Percentiles rank a stretch among this genome's conserved stretches.
Conservation (phyloP, 768 basidiomycete species). For the Collybia mongolica region DNA sequence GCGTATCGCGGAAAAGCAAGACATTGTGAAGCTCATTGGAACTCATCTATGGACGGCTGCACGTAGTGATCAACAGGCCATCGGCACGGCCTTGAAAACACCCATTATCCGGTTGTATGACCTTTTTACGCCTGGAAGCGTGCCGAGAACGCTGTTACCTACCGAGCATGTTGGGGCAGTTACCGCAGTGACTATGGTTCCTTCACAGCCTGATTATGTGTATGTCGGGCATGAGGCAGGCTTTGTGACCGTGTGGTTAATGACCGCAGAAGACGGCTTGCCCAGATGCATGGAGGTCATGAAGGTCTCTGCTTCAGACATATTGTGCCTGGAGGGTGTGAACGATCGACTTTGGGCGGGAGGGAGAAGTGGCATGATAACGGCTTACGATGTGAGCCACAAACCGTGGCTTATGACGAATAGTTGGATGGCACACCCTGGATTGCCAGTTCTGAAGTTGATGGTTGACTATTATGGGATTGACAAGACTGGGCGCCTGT, state of each 20-base stretch:
- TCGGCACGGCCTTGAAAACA: conserved; percentile 37
- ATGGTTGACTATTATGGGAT: conserved; percentile 75
- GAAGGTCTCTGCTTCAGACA: conserved; percentile 78
- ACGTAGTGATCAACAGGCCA: conserved; percentile 48
- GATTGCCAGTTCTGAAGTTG: conserved; percentile 61
- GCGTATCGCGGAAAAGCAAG: conserved; percentile 78
- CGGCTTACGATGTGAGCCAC: conserved; percentile 71
- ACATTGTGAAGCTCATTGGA: conserved; percentile 72
- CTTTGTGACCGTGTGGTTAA: conserved; percentile 78
- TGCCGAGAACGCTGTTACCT: conserved; percentile 55
- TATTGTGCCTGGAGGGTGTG: conserved; percentile 84
- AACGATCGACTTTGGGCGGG: conserved; percentile 87
- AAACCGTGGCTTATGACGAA: conserved; percentile 89
- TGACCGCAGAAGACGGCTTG: conserved; percentile 50
- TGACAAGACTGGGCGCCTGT: conserved; percentile 62
- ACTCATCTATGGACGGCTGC: conserved; percentile 84
- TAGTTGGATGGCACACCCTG: conserved; percentile 79
- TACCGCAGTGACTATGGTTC: conserved; percentile 75
- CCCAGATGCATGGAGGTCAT: conserved; percentile 73
- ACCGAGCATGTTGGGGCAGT: conserved; percentile 79
- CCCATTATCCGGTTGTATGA: conserved; percentile 86
- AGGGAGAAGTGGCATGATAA: conserved; percentile 75
- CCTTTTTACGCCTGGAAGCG: conserved; percentile 55
- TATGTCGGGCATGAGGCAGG: conserved; percentile 95
- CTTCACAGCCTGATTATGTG: conserved; percentile 61